A percentile compares a stretch with the other conserved stretches of the same genome.
These are phyloP conservation scores for Backusella luteola DNA, from an alignment of 192 early-diverging fungal species.

Conservation along the genomic window DNA sequence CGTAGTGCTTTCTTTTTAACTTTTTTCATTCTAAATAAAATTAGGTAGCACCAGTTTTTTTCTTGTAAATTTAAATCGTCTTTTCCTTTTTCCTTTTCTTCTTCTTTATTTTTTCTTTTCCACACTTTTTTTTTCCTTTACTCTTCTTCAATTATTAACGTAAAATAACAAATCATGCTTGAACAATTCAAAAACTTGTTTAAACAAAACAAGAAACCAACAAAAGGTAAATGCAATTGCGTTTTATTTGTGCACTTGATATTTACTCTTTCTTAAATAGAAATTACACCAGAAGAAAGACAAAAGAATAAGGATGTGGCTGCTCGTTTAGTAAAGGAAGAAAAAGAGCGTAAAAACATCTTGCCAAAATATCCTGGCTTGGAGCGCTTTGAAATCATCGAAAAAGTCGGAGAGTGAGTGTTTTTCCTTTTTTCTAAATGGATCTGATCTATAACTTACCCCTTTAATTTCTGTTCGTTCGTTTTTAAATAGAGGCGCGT, in stretches of 20 bases:
- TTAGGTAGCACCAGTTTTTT: not conserved
- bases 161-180: not conserved
- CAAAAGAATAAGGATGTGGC: conserved; percentile 42
- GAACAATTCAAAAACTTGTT: conserved; percentile 4
- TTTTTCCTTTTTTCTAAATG: not conserved
- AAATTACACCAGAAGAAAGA: conserved; percentile 7
- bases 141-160: not conserved
- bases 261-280: not conserved
- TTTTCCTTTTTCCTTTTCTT: not conserved
- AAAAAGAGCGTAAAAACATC: conserved; percentile 44
- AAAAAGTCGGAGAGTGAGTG: conserved; percentile 73
- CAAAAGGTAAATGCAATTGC: conserved; percentile 11
- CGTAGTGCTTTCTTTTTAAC: not conserved
- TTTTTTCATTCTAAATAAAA: conserved; percentile 5
- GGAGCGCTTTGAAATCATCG: conserved; percentile 55
- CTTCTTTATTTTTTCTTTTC: not conserved
- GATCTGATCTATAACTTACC: not conserved
- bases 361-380: conserved; percentile 60
- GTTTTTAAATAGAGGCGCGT: conserved; percentile 66
- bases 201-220: conserved; percentile 1
- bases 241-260: not conserved
- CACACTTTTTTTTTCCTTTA: not conserved
- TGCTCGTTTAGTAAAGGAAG: conserved; percentile 48
- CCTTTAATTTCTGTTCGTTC: not conserved
- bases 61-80: not conserved